Evolutionary conservation across 305 asterid genomes (phyloP), one percentile per base, ranked within the genome.

Genomic region (Fraxinus latifolia): DNA sequence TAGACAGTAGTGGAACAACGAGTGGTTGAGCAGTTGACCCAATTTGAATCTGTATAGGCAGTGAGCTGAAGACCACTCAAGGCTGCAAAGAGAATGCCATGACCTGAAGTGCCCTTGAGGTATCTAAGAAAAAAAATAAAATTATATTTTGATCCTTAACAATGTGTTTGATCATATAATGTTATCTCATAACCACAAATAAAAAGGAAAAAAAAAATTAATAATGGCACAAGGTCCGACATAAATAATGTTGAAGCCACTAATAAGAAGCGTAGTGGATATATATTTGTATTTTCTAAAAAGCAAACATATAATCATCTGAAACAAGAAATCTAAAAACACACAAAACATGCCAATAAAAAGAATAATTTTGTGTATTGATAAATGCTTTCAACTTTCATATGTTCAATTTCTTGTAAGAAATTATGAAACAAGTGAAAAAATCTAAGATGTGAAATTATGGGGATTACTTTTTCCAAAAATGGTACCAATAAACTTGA

Each of bases 381-480:
- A 11, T 9, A 27, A 67, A 36, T 11, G 42, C 36, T 23, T 11
- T 12, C 55, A 12, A 44, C 55, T 44, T 44, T 12, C 55, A 12
- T 3, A 62, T 11, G 37, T 77, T 78, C 25, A 67, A 81, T 27
- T 74, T 27, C 74, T 74, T 80, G 60, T 31, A 55, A 77, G 42
- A 70, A 80, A 80, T 75, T 62, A 62, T 73, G 62, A 36, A 23
- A 8, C 31, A 60, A 21, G 12, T 8, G 70, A 60, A 21, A 21
- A 7, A 60, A 60, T n/a, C 15, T 50, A 47, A 47, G 58, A 6
- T 72, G 31, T 23, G 65, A 29, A 32, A 44, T 42, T 29, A 70
- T 44, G 76, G 67, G 50, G 68, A 76, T 8, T 77, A 74, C 76
- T 9, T 74, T 84, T 31, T 55, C 84, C 76, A 8, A 58, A 77